These are phyloP conservation scores for Fragilaria crotonensis DNA, from an alignment of 108 stramenopile species.

Conservation along the genomic window DNA sequence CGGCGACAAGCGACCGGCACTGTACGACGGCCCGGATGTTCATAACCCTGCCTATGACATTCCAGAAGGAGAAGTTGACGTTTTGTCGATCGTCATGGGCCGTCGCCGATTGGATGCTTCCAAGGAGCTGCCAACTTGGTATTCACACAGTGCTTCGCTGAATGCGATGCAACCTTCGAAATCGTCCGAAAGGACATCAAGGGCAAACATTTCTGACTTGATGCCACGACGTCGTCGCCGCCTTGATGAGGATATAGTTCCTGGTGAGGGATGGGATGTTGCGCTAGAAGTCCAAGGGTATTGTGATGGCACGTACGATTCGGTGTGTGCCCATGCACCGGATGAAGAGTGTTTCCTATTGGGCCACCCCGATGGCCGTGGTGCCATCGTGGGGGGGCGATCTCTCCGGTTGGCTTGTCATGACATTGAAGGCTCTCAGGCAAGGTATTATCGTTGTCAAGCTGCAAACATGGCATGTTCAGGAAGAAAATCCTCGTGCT, in stretches of 20 bases:
- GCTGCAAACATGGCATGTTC: conserved; percentile 33
- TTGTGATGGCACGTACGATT: conserved; percentile 66
- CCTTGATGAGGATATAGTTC: conserved; percentile 29
- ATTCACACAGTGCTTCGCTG: too few species aligned
- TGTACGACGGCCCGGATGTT: conserved; percentile 56
- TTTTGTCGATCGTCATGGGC: conserved; percentile 38
- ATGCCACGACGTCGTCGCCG: not conserved
- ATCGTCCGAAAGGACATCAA: not conserved
- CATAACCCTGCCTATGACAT: conserved; percentile 42
- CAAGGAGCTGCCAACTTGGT: not conserved
- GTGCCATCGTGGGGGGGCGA: conserved; percentile 56
- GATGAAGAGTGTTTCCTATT: conserved; percentile 45
- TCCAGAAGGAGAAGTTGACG: conserved; percentile 49
- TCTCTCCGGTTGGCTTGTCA: conserved; percentile 65
- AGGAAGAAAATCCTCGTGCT: conserved; percentile 21
- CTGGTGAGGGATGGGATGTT: conserved; percentile 67
- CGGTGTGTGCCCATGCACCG: conserved; percentile 34
- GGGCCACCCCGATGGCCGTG: conserved; percentile 61
- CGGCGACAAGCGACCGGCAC: conserved; percentile 16
- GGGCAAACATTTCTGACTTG: too few species aligned
- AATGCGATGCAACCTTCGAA: not conserved
- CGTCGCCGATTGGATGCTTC: conserved; percentile 13
- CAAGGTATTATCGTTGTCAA: conserved; percentile 69
- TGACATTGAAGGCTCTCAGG: conserved; percentile 39
- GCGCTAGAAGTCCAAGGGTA: conserved; percentile 35